Base-by-base conservation (phyloP, 768 basidiomycete genomes). In the Hygrocybe coccinea region DNA sequence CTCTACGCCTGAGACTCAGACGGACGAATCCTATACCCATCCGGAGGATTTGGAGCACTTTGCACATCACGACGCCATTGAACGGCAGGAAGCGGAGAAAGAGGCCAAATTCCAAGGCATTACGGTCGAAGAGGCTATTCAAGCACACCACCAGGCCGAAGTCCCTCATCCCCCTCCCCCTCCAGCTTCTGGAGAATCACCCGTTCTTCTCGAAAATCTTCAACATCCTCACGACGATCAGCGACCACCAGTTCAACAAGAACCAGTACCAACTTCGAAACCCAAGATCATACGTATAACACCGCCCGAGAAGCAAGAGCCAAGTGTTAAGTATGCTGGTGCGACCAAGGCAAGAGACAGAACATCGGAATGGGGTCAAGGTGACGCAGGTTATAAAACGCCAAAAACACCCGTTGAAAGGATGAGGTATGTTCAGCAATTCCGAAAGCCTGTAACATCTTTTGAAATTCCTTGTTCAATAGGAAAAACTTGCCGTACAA, bases 1-100 rank as follows among this genome's bases (percentile, higher is more conserved):
- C 72, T 87, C 85, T 25, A 97, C 95, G 35, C 95, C 94, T 0
- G 97, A 98, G 68, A 98, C 95, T 0, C 97, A 98, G 70, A 94
- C 93, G 0, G 95, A 97, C 67, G 91, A 92, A 61, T 80, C 94
- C 0, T 99, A 98, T 72, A 87, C 67, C 57, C 97, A 99, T 68
- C 88, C 93, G 1, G 97, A 98, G 71, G 92, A 93, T 69, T 55
- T 87, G 45, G 94, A 95, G 63, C 95, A 99, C 66, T 98, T 98
- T 65, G 78, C 84, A 24, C 84, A 91, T 52, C 95, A 98, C 67
- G 90, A 89, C 61, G 63, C 71, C 3, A 97, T 98, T 57, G 95
- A 98, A 66, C 79, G 68, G 8, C 71, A 84, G 60, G 95, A 98
- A 71, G 88, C 86, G 21, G 85, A 87, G 64, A 82, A 85, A 22